Conservation (phyloP, 140 eudicot species). For the Oenanthe javanica region DNA sequence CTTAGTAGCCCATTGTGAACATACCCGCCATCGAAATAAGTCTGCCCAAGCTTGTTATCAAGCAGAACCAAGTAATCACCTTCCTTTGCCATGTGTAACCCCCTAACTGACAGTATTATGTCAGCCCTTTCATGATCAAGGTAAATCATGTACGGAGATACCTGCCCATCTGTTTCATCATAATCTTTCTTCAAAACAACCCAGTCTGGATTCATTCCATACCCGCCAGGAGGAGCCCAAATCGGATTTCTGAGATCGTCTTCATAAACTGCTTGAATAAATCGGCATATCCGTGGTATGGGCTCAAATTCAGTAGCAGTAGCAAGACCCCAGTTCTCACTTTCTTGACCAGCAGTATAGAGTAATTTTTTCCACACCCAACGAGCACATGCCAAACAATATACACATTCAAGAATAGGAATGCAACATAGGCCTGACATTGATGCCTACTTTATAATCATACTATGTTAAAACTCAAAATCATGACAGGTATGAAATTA, state of each 20-base stretch:
- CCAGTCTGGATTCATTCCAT: constrained; percentile 76
- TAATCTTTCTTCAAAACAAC: constrained; percentile 54
- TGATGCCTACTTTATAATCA: constrained; percentile 15
- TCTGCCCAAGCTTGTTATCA: constrained; percentile 86
- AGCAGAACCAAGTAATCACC: constrained; percentile 68
- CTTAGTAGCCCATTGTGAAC: constrained; percentile 90
- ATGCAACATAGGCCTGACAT: constrained; percentile 72
- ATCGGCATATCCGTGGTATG: constrained; percentile 65
- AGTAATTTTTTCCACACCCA: constrained; percentile 95
- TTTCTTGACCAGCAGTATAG: constrained; percentile 87
- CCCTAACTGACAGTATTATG: constrained; percentile 66
- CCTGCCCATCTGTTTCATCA: constrained; percentile 64
- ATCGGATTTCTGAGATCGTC: constrained; percentile 73
- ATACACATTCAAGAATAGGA: constrained; percentile 93
- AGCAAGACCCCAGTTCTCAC: constrained; percentile 92
- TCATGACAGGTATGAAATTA: not conserved
- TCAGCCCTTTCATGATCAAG: constrained; percentile 77
- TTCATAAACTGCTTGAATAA: constrained; percentile 80
- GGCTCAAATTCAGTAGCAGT: constrained; percentile 73
- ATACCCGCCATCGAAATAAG: constrained; percentile 82
- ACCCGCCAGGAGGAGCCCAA: constrained; percentile 96
- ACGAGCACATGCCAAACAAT: constrained; percentile 88
- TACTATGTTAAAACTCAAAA: not conserved
- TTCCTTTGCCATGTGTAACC: constrained; percentile 72
- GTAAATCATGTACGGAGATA: constrained; percentile 79